These are phyloP conservation scores for Solanum bukasovii DNA, from an alignment of 257 asterid genomes.

Conservation along the genomic window DNA sequence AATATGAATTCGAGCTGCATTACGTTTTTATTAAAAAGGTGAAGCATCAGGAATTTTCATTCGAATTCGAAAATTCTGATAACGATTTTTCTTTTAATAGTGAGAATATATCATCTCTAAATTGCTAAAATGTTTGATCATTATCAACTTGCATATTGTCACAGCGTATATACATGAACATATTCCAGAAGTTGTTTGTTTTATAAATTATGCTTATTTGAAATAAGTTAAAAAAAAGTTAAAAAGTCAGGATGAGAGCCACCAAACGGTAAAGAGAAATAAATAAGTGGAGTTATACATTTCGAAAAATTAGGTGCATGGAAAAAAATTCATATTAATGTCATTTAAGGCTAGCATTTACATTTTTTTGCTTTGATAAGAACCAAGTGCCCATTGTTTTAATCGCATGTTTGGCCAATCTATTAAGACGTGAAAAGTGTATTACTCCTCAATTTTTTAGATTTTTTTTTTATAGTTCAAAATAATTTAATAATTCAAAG, in stretches of 20 bases:
- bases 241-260: neutral
- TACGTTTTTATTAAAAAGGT: neutral
- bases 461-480: too few species aligned
- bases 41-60: neutral
- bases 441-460: too few species aligned
- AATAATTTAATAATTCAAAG: too few species aligned
- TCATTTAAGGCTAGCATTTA: neutral
- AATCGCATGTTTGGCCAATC: neutral
- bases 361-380: neutral
- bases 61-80: neutral
- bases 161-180: neutral
- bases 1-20: neutral
- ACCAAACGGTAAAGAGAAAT: neutral
- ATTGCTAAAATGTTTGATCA: neutral
- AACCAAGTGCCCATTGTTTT: neutral
- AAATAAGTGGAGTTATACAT: neutral
- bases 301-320: neutral
- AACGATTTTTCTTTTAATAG: neutral
- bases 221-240: neutral
- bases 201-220: neutral
- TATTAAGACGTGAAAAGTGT: neutral
- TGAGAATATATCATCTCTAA: neutral
- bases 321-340: neutral
- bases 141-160: neutral
- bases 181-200: neutral